Evolutionary conservation across 1,284 basidiomycete genomes (phyloP).

Genomic region (Ganoderma multipileum): DNA sequence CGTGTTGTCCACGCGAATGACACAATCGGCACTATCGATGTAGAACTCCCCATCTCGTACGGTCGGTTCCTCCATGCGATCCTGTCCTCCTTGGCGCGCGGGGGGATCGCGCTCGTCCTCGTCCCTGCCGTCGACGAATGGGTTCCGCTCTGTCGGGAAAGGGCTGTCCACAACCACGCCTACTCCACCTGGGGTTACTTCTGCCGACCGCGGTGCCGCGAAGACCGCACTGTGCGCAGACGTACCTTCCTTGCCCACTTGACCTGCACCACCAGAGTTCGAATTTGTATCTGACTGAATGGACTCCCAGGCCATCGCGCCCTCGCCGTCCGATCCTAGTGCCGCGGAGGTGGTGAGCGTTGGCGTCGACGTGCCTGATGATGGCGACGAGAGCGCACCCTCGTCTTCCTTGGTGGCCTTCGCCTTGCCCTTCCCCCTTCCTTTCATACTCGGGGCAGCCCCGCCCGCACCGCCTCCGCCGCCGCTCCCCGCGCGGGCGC

Average conservation of each 20-base stretch:
- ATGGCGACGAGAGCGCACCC: constrained; percentile 4
- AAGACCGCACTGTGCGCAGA: constrained; percentile 7
- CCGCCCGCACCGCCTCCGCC: constrained; percentile 16
- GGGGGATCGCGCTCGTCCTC: neutral
- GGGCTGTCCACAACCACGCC: constrained; percentile 9
- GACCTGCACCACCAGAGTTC: neutral
- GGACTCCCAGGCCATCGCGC: constrained; percentile 11
- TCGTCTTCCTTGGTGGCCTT: neutral
- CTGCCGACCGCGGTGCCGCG: constrained; percentile 15
- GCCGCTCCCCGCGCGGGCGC: constrained; percentile 1
- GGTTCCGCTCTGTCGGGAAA: neutral
- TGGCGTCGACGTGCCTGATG: neutral
- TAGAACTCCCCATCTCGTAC: constrained; percentile 37
- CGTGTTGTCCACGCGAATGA: constrained; percentile 53
- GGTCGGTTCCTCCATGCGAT: constrained; percentile 7
- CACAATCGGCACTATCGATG: constrained; percentile 51
- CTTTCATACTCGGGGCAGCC: constrained; percentile 19
- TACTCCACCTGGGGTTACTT: constrained; percentile 25
- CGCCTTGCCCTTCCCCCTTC: constrained; percentile 16
- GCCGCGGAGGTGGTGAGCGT: neutral
- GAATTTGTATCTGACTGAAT: neutral
- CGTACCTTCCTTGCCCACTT: constrained; percentile 10
- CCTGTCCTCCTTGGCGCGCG: neutral
- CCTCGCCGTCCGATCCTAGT: neutral
- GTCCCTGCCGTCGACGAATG: neutral